Evolutionary conservation across 306 rosid genomes (phyloP).

Genomic region (Alnus rubra): DNA sequence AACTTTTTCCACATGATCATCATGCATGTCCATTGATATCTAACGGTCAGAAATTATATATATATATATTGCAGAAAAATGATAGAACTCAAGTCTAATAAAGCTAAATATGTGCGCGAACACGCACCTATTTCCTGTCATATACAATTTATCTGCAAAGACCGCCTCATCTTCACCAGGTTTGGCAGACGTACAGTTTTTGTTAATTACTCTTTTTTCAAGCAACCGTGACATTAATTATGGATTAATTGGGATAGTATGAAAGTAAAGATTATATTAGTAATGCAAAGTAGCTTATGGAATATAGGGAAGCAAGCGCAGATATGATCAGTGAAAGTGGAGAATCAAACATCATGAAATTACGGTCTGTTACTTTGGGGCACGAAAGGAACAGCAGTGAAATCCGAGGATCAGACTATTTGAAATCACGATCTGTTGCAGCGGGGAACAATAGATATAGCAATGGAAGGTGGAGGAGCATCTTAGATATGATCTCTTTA

Average conservation of each 20-base stretch:
- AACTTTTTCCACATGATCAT: no score
- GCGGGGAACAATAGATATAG: not conserved
- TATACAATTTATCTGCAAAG: slow-evolving; percentile 57
- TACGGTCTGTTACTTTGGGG: not conserved
- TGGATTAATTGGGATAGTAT: no score
- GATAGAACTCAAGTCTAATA: slow-evolving; percentile 45
- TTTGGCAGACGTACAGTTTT: not conserved
- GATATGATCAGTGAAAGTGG: not conserved
- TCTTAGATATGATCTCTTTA: not conserved
- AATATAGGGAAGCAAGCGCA: not conserved
- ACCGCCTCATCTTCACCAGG: slow-evolving; percentile 49
- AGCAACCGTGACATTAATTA: no score
- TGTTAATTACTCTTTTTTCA: not conserved
- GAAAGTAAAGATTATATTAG: no score
- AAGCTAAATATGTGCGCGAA: slow-evolving; percentile 43
- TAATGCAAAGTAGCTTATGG: no score
- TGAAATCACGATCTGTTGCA: not conserved
- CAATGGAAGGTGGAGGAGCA: no score
- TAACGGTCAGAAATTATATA: not conserved
- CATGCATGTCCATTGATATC: no score
- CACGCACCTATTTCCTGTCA: slow-evolving; percentile 45
- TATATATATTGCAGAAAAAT: slow-evolving; percentile 36
- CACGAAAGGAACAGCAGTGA: not conserved
- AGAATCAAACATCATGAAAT: not conserved
- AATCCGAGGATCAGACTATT: not conserved